Evolutionary conservation across 2,329 filamentous ascomycete genomes (phyloP).

Genomic region (Chaetomiaceae sp.): DNA sequence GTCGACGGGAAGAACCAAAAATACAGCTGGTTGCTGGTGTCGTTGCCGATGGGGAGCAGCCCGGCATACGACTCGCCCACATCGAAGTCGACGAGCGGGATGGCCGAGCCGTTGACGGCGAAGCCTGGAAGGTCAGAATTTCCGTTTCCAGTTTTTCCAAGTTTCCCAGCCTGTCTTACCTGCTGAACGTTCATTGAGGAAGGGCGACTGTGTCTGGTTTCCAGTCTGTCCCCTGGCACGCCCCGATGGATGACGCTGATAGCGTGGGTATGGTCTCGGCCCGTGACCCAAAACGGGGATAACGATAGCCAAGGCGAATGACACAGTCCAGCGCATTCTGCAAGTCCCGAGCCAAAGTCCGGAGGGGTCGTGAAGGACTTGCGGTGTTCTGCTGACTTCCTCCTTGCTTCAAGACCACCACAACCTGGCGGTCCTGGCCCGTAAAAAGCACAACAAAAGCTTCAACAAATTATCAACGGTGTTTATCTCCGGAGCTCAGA

Average conservation of each 20-base stretch:
- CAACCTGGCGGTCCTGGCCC: too few species aligned
- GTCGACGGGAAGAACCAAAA: constrained; percentile 62
- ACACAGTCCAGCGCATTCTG: constrained; percentile 2
- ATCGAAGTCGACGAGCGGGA: constrained; percentile 65
- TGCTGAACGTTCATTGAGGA: constrained; percentile 9
- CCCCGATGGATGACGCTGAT: neutral
- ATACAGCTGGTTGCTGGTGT: constrained; percentile 46
- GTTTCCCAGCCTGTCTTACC: neutral
- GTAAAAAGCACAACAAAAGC: too few species aligned
- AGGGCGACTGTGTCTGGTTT: neutral
- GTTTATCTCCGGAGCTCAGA: too few species aligned
- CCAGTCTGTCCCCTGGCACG: neutral
- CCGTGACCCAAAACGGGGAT: neutral
- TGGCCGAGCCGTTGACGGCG: constrained; percentile 54
- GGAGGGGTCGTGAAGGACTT: too few species aligned
- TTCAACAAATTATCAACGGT: too few species aligned
- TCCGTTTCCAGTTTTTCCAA: too few species aligned
- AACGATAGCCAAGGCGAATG: neutral
- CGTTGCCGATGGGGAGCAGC: constrained; percentile 50
- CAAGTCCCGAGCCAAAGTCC: too few species aligned
- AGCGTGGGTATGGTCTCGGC: neutral
- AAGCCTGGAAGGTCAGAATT: constrained; percentile 42
- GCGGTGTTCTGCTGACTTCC: too few species aligned
- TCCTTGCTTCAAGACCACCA: too few species aligned
- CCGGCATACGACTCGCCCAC: constrained; percentile 60